Percentiles rank a stretch among this genome's conserved stretches.
These are phyloP conservation scores for Colletotrichum viniferum DNA, from an alignment of 2,329 filamentous ascomycete species.

Conservation along the genomic window DNA sequence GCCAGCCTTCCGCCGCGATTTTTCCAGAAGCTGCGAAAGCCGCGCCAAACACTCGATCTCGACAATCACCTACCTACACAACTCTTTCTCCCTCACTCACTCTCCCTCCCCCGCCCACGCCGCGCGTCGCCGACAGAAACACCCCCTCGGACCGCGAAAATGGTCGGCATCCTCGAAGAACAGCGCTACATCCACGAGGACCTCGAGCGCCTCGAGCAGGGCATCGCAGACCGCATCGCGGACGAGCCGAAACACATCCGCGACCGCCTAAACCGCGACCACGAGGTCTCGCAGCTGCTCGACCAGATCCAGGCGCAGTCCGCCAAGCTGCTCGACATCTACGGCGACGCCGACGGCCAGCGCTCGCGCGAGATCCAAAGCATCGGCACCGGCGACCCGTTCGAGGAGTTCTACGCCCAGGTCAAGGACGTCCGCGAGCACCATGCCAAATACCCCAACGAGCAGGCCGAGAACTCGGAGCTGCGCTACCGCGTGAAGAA, in stretches of 20 bases:
- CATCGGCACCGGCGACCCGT: slow-evolving; percentile 83
- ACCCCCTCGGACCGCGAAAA: not conserved
- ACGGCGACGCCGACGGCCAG: slow-evolving; percentile 76
- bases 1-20: not conserved
- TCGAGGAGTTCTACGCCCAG: slow-evolving; percentile 91
- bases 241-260: slow-evolving; percentile 94
- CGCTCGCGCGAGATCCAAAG: slow-evolving; percentile 81
- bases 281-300: slow-evolving; percentile 87
- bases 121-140: not conserved
- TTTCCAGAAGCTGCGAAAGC: not conserved
- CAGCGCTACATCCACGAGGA: slow-evolving; percentile 95
- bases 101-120: not conserved
- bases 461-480: slow-evolving; percentile 94
- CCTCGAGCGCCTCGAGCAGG: slow-evolving; percentile 93
- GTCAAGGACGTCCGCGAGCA: slow-evolving; percentile 82
- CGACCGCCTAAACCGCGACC: slow-evolving; percentile 86
- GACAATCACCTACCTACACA: not conserved
- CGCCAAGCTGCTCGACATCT: slow-evolving; percentile 78
- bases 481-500: slow-evolving; percentile 80
- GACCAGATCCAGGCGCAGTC: slow-evolving; percentile 89
- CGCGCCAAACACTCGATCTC: not conserved
- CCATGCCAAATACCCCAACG: slow-evolving; percentile 89
- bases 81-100: not conserved
- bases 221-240: slow-evolving; percentile 83
- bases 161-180: slow-evolving; percentile 83